phyloP scores from a whole-genome alignment of 768 basidiomycete genomes.

The Lactifluus pinguis region DNA sequence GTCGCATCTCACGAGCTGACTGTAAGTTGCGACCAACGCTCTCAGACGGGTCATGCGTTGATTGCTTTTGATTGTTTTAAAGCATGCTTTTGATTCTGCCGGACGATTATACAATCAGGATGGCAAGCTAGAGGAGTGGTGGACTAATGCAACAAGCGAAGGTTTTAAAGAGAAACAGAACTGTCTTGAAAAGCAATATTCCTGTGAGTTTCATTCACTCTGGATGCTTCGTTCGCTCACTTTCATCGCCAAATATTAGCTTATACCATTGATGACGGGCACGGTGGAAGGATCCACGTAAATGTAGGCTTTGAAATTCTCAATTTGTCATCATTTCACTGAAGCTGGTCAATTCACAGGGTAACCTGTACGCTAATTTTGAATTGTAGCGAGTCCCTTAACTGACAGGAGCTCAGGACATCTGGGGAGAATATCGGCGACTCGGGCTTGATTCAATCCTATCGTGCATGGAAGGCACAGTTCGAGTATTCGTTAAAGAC shows the following conservation, averaged over 20 bases:
- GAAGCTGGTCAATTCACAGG: slow-evolving; percentile 32
- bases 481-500: slow-evolving; percentile 46
- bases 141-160: slow-evolving; percentile 79
- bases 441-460: slow-evolving; percentile 75
- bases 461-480: slow-evolving; percentile 84
- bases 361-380: slow-evolving; percentile 52
- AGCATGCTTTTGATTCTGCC: slow-evolving; percentile 89
- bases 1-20: slow-evolving; percentile 91
- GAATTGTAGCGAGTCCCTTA: not conserved
- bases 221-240: not conserved
- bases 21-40: slow-evolving; percentile 32
- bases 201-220: slow-evolving; percentile 36
- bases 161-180: slow-evolving; percentile 76
- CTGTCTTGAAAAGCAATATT: slow-evolving; percentile 89
- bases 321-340: slow-evolving; percentile 6
- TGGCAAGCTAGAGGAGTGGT: slow-evolving; percentile 86
- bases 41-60: not conserved
- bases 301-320: slow-evolving; percentile 49
- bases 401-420: slow-evolving; percentile 40
- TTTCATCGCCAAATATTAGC: slow-evolving; percentile 28
- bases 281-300: slow-evolving; percentile 75
- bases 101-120: slow-evolving; percentile 86
- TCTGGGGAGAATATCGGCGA: slow-evolving; percentile 92
- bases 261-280: slow-evolving; percentile 79
- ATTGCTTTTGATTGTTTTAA: not conserved